These are phyloP conservation scores for Coniochaeta ligniaria DNA, from an alignment of 2,329 filamentous ascomycete genomes.

Conservation along the genomic window DNA sequence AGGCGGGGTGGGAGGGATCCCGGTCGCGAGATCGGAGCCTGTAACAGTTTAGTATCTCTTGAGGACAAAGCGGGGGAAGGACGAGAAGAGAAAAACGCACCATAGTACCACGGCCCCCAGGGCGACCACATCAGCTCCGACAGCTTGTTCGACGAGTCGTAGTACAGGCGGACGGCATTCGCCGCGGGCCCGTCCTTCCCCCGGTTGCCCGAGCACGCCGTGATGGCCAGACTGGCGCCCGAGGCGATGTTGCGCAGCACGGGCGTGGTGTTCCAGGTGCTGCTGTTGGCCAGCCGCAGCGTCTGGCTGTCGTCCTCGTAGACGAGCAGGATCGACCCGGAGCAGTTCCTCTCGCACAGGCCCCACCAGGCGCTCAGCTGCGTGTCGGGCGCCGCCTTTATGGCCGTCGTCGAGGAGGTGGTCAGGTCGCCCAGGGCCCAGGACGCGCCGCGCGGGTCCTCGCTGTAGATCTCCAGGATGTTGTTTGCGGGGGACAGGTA, in stretches of 20 bases:
- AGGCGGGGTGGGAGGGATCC: not conserved
- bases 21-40: not conserved
- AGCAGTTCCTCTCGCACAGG: slow-evolving; percentile 3
- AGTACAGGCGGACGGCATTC: not conserved
- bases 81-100: not conserved
- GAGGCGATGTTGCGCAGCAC: not conserved
- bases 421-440: slow-evolving; percentile 2
- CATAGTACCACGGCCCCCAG: not conserved
- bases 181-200: not conserved
- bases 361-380: slow-evolving; percentile 3
- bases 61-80: not conserved
- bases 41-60: too few species aligned
- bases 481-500: not conserved
- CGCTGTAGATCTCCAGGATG: slow-evolving; percentile 3
- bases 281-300: slow-evolving; percentile 1
- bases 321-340: not conserved
- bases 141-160: slow-evolving; percentile 2
- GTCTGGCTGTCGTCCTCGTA: slow-evolving; percentile 4
- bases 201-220: not conserved
- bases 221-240: not conserved
- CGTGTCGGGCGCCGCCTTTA: slow-evolving; percentile 1
- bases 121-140: not conserved
- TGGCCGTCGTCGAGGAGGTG: not conserved
- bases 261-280: slow-evolving; percentile 1
- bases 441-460: not conserved